phyloP scores from a whole-genome alignment of 805 yeast species.

The Yamadazyma kitorensis region DNA sequence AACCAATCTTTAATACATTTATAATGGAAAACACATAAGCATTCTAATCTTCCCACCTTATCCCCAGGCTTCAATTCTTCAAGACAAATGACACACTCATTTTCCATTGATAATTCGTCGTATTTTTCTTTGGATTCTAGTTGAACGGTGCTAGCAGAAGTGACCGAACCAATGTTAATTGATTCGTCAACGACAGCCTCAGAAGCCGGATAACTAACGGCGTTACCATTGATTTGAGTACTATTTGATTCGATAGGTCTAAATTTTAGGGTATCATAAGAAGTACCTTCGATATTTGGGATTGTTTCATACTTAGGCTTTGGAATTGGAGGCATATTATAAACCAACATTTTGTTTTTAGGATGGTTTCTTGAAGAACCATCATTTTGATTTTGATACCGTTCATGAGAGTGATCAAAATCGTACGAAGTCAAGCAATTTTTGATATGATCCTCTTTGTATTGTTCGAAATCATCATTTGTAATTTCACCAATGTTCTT shows the following conservation, averaged over 20 bases:
- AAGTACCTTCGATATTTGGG: conserved; percentile 16
- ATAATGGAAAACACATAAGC: conserved; percentile 92
- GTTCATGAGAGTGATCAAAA: conserved; percentile 55
- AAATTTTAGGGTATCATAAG: conserved; percentile 15
- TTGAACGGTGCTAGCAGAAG: conserved; percentile 18
- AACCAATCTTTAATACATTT: conserved; percentile 92
- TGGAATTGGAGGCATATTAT: conserved; percentile 52
- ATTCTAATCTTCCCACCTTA: conserved; percentile 87
- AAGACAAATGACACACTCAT: conserved; percentile 91
- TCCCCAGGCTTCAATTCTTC: conserved; percentile 87
- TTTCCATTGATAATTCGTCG: conserved; percentile 29
- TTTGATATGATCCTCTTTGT: conserved; percentile 64
- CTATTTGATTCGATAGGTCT: not conserved
- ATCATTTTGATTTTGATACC: conserved; percentile 22
- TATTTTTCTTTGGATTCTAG: conserved; percentile 7
- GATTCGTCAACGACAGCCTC: not conserved
- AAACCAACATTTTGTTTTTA: conserved; percentile 83
- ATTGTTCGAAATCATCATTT: conserved; percentile 31
- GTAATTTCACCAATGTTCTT: conserved; percentile 12
- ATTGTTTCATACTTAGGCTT: conserved; percentile 35
- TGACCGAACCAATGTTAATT: conserved; percentile 19
- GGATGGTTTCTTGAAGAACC: conserved; percentile 23
- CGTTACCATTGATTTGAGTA: too few species aligned
- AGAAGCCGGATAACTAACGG: not conserved
- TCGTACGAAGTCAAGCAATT: conserved; percentile 69